Evolutionary conservation across 2,329 filamentous ascomycete species (phyloP), one percentile per base, ranked within the genome.

Genomic region (Aspergillus brunneoviolaceus): DNA sequence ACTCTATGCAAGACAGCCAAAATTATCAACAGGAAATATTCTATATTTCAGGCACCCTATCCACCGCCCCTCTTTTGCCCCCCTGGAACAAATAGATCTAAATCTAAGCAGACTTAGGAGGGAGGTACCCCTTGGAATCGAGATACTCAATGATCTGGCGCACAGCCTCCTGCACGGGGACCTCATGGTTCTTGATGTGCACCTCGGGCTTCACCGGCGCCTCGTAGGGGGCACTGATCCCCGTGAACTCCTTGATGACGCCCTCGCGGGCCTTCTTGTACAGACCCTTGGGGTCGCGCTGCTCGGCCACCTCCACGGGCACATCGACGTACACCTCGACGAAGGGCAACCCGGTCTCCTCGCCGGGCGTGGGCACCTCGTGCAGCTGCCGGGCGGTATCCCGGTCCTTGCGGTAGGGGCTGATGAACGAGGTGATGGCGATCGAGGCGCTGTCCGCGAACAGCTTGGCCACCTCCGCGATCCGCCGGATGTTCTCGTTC

Each of bases 181-280:
- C 86, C 82, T 94, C 84, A 72, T 92, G 87, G 50, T 90, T 96
- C 79, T 86, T 85, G 74, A 99, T 91, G 68, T 89, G 88, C 67
- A 99, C 90, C 82, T 99, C 95, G 1, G 95, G 86, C 60, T 87
- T 87, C 75, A 88, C 81, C 5, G 95, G 95, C 63, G 87, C 91
- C 85, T 99, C 95, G 76, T 99, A 99, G 1, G 95, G 95, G 31
- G 94, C 92, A 67, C 89, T 93, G 71, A 98, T 92, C 58, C 95
- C 95, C 1, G 95, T 99, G 76, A 99, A 99, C 69, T 98, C 92
- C 79, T 96, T 95, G 79, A 98, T 98, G 77, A 96, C 87, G 49
- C 95, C 95, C 55, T 90, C 89, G 49, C 94, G 84, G 12, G 95
- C 95, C 86, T 96, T 96, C 85, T 96, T 96, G 81, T 99, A 99